Percentiles rank a stretch among this genome's conserved stretches.
phyloP scores from a whole-genome alignment of 1,139 yeast genomes.

The Scheffersomyces stambukii region DNA sequence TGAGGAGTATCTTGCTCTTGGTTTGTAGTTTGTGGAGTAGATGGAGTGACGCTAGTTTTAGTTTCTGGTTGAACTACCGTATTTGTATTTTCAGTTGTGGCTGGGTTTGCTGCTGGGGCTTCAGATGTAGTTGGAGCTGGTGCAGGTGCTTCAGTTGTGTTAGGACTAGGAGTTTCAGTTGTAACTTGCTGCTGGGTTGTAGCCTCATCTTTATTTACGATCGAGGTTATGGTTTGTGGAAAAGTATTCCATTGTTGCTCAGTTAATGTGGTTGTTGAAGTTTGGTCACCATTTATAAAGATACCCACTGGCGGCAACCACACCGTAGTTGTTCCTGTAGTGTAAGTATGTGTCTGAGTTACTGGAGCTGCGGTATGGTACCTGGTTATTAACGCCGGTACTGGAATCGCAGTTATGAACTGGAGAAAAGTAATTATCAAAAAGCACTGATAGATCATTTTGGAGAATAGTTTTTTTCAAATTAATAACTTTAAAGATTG shows the following conservation, averaged over 20 bases:
- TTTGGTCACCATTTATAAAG: constrained; percentile 56
- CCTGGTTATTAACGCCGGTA: constrained; percentile 49
- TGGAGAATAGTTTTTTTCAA: background rate
- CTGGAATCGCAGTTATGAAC: constrained; percentile 28
- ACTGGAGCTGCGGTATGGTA: constrained; percentile 60
- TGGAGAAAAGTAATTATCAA: constrained; percentile 19
- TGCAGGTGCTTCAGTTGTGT: constrained; percentile 10
- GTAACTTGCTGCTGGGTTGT: constrained; percentile 1
- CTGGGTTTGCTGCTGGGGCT: constrained; percentile 9
- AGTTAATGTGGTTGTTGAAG: constrained; percentile 55
- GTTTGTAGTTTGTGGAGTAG: constrained; percentile 4
- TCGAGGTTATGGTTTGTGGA: constrained; percentile 17
- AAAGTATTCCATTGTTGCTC: constrained; percentile 25
- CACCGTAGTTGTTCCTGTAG: constrained; percentile 58
- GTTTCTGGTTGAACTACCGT: constrained; percentile 9
- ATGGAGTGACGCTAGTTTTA: too few species aligned
- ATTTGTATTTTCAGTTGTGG: constrained; percentile 7
- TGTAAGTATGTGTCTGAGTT: constrained; percentile 48
- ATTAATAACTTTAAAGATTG: constrained; percentile 4
- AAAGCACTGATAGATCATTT: too few species aligned
- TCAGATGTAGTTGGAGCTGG: constrained; percentile 18
- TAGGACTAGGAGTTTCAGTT: constrained; percentile 10
- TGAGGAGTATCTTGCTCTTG: constrained; percentile 4
- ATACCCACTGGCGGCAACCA: constrained; percentile 69
- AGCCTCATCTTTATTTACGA: constrained; percentile 8